phyloP scores from a whole-genome alignment of 192 early-diverging fungal species.

The Bifiguratus adelaidae region DNA sequence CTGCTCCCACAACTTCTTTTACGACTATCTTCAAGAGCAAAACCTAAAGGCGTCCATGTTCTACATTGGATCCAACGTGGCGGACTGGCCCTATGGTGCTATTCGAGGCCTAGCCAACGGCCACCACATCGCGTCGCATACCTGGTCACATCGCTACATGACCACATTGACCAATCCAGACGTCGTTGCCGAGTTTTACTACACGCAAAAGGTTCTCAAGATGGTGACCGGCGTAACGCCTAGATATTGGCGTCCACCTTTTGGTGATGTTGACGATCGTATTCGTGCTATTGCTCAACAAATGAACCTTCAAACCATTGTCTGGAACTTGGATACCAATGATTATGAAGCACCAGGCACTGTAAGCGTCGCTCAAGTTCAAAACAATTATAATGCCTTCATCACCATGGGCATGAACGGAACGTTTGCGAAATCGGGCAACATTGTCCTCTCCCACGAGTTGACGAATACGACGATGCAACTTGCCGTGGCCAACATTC shows the following conservation, averaged over 20 bases:
- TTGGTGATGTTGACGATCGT: slow-evolving; percentile 66
- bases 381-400: slow-evolving; percentile 11
- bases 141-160: slow-evolving; percentile 46
- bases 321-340: slow-evolving; percentile 39
- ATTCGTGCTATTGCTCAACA: slow-evolving; percentile 49
- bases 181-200: slow-evolving; percentile 46
- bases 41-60: slow-evolving; percentile 51
- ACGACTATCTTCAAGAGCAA: slow-evolving; percentile 27
- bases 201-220: slow-evolving; percentile 33
- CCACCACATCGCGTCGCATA: slow-evolving; percentile 54
- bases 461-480: slow-evolving; percentile 27
- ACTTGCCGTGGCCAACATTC: slow-evolving; percentile 27
- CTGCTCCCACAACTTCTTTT: slow-evolving; percentile 25
- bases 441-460: slow-evolving; percentile 32
- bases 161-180: slow-evolving; percentile 33
- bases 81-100: slow-evolving; percentile 29
- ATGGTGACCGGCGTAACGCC: slow-evolving; percentile 26
- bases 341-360: too few relatives aligned
- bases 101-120: slow-evolving; percentile 35
- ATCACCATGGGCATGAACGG: slow-evolving; percentile 24
- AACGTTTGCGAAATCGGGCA: slow-evolving; percentile 11
- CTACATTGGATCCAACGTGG: slow-evolving; percentile 47
- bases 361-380: slow-evolving; percentile 6
- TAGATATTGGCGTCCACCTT: slow-evolving; percentile 53
- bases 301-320: slow-evolving; percentile 31